phyloP scores from a whole-genome alignment of 495 filamentous ascomycete species.

The Hypomontagnella submonticulosa region DNA sequence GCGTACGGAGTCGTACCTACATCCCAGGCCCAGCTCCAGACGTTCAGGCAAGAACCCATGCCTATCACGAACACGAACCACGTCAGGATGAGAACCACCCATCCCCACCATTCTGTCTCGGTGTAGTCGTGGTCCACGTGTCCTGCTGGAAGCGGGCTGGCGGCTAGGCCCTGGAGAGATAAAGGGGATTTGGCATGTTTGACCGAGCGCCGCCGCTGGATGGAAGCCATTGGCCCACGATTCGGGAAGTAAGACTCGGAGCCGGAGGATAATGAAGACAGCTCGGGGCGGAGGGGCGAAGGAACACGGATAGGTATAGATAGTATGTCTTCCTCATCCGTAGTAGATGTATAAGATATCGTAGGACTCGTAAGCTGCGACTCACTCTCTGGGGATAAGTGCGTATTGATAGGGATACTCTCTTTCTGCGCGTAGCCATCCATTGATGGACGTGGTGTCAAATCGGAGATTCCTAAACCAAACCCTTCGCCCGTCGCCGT shows the following conservation, averaged over 20 bases:
- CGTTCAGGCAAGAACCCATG: constrained; percentile 93
- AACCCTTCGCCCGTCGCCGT: constrained; percentile 33
- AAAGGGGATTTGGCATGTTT: constrained; percentile 72
- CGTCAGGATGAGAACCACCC: constrained; percentile 86
- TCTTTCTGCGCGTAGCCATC: constrained; percentile 52
- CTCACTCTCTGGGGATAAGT: constrained; percentile 32
- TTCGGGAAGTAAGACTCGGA: constrained; percentile 75
- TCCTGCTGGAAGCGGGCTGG: constrained; percentile 53
- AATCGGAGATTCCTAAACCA: constrained; percentile 63
- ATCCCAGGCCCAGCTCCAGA: constrained; percentile 99
- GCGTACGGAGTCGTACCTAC: constrained; percentile 96
- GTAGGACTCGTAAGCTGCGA: constrained; percentile 63
- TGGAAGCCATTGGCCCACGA: constrained; percentile 46
- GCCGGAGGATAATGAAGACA: constrained; percentile 63
- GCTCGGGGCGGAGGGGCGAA: constrained; percentile 54
- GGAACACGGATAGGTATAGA: constrained; percentile 45
- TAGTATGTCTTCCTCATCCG: constrained; percentile 81
- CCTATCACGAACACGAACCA: constrained; percentile 96
- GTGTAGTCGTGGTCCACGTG: constrained; percentile 81
- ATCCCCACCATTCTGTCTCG: constrained; percentile 97
- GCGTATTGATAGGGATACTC: constrained; percentile 46
- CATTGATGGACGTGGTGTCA: constrained; percentile 59
- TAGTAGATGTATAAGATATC: constrained; percentile 74
- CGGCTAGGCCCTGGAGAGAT: constrained; percentile 56
- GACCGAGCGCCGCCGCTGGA: constrained; percentile 61